Evolutionary conservation across 108 stramenopile genomes (phyloP).

Genomic region (Pseudonitzschia multistriata): DNA sequence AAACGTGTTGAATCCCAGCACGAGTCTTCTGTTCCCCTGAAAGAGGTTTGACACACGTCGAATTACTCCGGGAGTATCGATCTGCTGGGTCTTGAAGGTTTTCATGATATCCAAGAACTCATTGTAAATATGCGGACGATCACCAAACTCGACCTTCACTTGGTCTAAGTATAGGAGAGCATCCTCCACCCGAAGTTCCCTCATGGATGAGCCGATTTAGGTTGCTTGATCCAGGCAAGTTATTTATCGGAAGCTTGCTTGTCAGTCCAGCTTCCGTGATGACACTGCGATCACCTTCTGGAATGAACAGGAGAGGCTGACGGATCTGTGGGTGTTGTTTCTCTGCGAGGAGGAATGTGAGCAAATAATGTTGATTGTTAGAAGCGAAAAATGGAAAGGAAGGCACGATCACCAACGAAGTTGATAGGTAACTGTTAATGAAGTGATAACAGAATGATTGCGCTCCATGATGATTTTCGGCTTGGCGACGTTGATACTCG

Average conservation of each 20-base stretch:
- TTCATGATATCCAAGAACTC: constrained; percentile 99
- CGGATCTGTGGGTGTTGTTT: neutral
- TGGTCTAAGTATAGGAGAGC: constrained; percentile 98
- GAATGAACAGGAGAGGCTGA: neutral
- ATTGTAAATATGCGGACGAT: constrained; percentile 98
- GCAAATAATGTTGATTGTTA: neutral
- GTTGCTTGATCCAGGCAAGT: neutral
- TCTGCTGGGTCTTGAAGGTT: constrained; percentile 92
- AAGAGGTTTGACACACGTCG: constrained; percentile 92
- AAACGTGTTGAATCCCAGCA: constrained; percentile 98
- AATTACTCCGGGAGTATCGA: constrained; percentile 99
- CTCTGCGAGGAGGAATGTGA: neutral
- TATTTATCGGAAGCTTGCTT: neutral
- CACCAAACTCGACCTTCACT: constrained; percentile 98
- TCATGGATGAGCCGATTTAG: constrained; percentile 40
- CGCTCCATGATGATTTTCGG: too few relatives aligned
- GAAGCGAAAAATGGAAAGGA: neutral
- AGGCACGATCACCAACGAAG: too few relatives aligned
- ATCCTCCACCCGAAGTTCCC: constrained; percentile 95
- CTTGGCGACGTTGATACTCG: too few relatives aligned
- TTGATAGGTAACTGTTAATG: too few relatives aligned
- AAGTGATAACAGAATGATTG: too few relatives aligned
- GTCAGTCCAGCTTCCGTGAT: neutral
- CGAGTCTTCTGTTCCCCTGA: constrained; percentile 94
- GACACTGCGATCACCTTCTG: neutral